Evolutionary conservation across 1,284 basidiomycete species (phyloP).

Genomic region (Pyrrhoderma lamaoense): DNA sequence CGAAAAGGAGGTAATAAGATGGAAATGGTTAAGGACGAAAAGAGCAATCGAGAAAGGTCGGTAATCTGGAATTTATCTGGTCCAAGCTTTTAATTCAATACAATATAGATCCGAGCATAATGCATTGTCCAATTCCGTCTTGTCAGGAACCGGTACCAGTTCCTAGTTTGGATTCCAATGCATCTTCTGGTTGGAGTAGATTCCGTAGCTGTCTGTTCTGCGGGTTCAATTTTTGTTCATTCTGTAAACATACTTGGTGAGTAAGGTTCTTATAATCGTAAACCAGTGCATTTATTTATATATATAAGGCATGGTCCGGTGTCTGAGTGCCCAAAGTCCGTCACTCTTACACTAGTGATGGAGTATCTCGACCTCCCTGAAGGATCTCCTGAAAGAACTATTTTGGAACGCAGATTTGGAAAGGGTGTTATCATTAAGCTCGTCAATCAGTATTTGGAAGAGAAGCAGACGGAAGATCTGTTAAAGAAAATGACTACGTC

Average conservation of each 20-base stretch:
- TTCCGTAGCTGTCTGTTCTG: conserved; percentile 63
- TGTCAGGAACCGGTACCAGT: conserved; percentile 65
- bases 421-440: conserved; percentile 46
- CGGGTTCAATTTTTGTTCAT: conserved; percentile 63
- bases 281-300: background rate
- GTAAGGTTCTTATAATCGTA: conserved; percentile 16
- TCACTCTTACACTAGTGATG: conserved; percentile 51
- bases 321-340: conserved; percentile 53
- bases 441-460: conserved; percentile 55
- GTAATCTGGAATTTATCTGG: conserved; percentile 14
- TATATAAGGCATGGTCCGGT: conserved; percentile 63
- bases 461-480: conserved; percentile 59
- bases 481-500: conserved; percentile 50
- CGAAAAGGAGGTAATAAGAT: conserved; percentile 53
- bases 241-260: conserved; percentile 68
- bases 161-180: conserved; percentile 35
- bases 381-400: conserved; percentile 37
- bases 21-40: conserved; percentile 69
- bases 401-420: conserved; percentile 59
- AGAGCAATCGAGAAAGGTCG: conserved; percentile 58
- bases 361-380: conserved; percentile 54
- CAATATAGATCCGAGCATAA: conserved; percentile 58
- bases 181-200: conserved; percentile 56
- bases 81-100: background rate
- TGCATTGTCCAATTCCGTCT: conserved; percentile 65